Percentiles rank a stretch among this genome's conserved stretches.
These are phyloP conservation scores for Cicer chorassanicum DNA, from an alignment of 306 rosid species.

Conservation along the genomic window DNA sequence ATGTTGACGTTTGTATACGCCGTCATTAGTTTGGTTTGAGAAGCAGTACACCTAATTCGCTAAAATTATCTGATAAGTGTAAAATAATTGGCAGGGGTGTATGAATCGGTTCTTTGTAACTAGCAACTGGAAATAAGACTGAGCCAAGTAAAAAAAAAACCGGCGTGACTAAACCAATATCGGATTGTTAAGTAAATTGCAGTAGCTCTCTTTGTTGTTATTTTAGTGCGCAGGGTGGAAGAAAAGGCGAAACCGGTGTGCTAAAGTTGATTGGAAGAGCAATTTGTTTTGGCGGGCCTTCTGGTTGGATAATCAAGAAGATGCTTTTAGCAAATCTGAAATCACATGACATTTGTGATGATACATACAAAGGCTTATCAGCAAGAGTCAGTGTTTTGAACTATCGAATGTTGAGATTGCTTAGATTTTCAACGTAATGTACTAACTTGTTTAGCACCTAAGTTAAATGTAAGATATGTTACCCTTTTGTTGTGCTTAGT, in stretches of 20 bases:
- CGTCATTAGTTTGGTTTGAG: conserved; percentile 22
- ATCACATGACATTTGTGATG: conserved; percentile 1
- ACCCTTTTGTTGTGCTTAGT: not conserved
- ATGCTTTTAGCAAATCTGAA: conserved; percentile 27
- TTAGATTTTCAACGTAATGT: conserved; percentile 6
- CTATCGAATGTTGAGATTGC: conserved; percentile 10
- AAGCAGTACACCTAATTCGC: conserved; percentile 17
- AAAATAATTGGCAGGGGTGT: conserved; percentile 13
- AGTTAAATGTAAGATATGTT: conserved; percentile 12
- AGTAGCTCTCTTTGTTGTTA: conserved; percentile 14
- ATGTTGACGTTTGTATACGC: conserved; percentile 19
- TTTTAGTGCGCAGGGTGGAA: conserved; percentile 6
- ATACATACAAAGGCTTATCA: conserved; percentile 1
- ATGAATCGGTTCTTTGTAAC: conserved; percentile 1
- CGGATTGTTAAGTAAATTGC: conserved; percentile 13
- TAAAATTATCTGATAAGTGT: conserved; percentile 6
- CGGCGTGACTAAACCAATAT: no score
- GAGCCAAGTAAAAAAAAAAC: not conserved
- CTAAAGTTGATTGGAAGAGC: not conserved
- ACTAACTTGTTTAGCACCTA: not conserved
- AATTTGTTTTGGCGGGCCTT: conserved; percentile 16
- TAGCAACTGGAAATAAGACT: conserved; percentile 5
- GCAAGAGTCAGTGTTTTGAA: not conserved
- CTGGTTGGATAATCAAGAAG: conserved; percentile 13
- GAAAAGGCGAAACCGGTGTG: not conserved